Evolutionary conservation across 78 protist genomes (phyloP).

Genomic region (Dictyostelium purpureum): DNA sequence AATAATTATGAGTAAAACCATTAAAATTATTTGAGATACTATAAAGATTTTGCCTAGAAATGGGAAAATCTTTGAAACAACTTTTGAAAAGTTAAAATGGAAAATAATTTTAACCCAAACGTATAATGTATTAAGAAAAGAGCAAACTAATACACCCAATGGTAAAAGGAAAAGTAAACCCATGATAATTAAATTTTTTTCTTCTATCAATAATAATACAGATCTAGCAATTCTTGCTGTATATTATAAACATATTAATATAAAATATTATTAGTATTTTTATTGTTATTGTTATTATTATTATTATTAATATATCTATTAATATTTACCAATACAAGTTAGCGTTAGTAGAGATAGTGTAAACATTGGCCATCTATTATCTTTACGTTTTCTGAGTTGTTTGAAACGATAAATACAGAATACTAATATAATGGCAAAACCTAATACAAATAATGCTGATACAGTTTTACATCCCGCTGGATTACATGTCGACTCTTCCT

Average conservation of each 20-base stretch:
- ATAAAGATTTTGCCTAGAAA: slow-evolving; percentile 16
- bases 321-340: slow-evolving; percentile 13
- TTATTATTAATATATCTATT: not conserved
- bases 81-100: slow-evolving; percentile 45
- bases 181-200: not conserved
- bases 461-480: slow-evolving; percentile 9
- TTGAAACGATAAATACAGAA: slow-evolving; percentile 11
- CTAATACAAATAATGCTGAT: slow-evolving; percentile 17
- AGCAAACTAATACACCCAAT: slow-evolving; percentile 32
- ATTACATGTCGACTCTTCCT: slow-evolving; percentile 14
- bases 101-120: slow-evolving; percentile 60
- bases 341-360: not conserved
- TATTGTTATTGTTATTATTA: too few species aligned
- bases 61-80: slow-evolving; percentile 46
- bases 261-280: too few species aligned
- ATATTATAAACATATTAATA: not conserved
- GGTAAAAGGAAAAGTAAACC: slow-evolving; percentile 32
- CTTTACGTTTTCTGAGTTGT: not conserved
- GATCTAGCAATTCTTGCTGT: slow-evolving; percentile 38
- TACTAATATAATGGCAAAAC: slow-evolving; percentile 7
- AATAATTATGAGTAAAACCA: not conserved
- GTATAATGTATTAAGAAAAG: slow-evolving; percentile 41
- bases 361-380: slow-evolving; percentile 41
- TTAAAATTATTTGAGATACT: slow-evolving; percentile 16
- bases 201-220: not conserved